These are phyloP conservation scores for Inga leiocalycina DNA, from an alignment of 306 rosid genomes.

Conservation along the genomic window DNA sequence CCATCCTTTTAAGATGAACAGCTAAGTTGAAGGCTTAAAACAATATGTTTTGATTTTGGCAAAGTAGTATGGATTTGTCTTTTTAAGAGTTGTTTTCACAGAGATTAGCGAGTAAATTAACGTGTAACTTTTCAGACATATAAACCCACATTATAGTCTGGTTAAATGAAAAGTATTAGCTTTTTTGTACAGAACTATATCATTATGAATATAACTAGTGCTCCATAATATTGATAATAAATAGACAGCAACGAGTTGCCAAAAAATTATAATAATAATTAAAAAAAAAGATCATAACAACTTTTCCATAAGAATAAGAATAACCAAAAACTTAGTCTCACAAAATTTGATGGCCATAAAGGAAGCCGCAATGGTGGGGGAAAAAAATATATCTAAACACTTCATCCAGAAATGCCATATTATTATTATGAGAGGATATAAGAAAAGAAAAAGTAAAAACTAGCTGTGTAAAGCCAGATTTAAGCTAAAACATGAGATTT, in stretches of 20 bases:
- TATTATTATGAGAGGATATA: background rate
- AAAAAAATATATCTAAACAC: background rate
- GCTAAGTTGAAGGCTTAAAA: background rate
- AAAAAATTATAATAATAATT: background rate
- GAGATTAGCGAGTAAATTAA: background rate
- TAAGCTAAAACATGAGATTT: background rate
- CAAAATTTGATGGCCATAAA: background rate
- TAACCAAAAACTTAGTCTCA: background rate
- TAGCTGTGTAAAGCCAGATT: background rate
- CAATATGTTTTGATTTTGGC: background rate
- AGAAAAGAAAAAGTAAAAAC: background rate
- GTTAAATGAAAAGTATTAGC: background rate
- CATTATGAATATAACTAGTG: background rate
- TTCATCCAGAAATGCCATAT: background rate
- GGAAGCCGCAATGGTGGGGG: background rate
- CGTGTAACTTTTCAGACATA: background rate
- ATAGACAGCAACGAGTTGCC: background rate
- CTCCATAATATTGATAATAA: background rate
- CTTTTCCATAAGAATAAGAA: background rate
- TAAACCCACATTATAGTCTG: background rate
- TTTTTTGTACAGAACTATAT: background rate
- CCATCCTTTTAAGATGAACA: background rate
- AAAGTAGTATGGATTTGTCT: background rate
- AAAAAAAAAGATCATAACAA: background rate
- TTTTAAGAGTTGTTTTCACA: background rate